A percentile compares a stretch with the other conserved stretches of the same genome.
phyloP scores from a whole-genome alignment of 140 eudicot genomes.

The Senecio squalidus region DNA sequence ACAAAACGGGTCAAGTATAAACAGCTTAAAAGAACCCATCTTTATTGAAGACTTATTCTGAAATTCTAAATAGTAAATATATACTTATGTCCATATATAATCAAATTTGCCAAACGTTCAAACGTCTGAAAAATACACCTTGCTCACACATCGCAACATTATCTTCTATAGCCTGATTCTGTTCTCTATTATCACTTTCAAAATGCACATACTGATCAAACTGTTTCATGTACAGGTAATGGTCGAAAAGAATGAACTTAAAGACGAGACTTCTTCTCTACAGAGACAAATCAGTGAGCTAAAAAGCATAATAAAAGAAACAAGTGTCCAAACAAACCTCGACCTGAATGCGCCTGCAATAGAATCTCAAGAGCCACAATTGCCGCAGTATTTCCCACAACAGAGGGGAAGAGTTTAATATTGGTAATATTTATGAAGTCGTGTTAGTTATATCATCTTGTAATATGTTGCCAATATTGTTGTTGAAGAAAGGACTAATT shows the following conservation, averaged over 20 bases:
- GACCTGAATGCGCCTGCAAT: constrained; percentile 68
- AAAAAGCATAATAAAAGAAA: constrained; percentile 39
- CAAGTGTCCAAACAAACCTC: constrained; percentile 36
- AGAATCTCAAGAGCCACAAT: constrained; percentile 39
- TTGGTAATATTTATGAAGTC: not conserved
- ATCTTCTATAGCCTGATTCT: not conserved
- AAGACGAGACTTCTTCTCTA: constrained; percentile 52
- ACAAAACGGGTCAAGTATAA: too few species aligned
- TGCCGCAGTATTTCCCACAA: constrained; percentile 18
- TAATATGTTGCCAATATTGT: not conserved
- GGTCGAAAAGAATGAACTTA: constrained; percentile 62
- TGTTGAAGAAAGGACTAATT: not conserved
- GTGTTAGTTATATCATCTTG: not conserved
- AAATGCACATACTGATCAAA: not conserved
- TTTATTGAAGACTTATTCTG: too few species aligned
- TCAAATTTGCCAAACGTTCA: not conserved
- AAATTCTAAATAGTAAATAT: too few species aligned
- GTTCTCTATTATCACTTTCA: too few species aligned
- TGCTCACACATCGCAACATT: not conserved
- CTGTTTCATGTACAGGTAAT: constrained; percentile 35
- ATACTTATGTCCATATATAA: not conserved
- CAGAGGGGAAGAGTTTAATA: too few species aligned
- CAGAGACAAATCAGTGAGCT: constrained; percentile 49
- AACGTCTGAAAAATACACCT: not conserved
- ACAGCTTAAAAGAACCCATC: too few species aligned